Evolutionary conservation across 306 rosid genomes (phyloP), one percentile per base, ranked within the genome.

Genomic region (Herpetospermum pedunculosum): DNA sequence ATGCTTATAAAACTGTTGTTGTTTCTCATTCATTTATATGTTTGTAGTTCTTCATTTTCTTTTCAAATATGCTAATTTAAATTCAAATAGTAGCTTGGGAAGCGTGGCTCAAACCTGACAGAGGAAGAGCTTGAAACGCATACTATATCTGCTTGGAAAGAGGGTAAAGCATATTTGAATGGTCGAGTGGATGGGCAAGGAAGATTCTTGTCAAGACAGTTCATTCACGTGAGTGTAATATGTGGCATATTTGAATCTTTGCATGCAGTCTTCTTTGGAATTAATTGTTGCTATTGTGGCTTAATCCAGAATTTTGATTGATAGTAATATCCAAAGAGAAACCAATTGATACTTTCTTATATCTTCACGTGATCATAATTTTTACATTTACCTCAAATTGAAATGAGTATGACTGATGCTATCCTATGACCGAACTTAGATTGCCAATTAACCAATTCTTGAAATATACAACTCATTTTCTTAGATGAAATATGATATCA

Each of bases 121-220:
- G 96, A 95, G 77, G 97, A 95, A 81, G 99, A 95, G 84, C 99
- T 95, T 78, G 99, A 95, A 86, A 91, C 99, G 43, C 99, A 94
- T 82, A 88, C 96, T 19, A 88, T 94, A 84, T 86, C 97, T 29
- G 97, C 99, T 78, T 94, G 99, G 99, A 94, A 94, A 85, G 96
- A 87, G 76, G 97, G 92, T 76, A 94, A 94, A 75, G 85, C 86
- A 32, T 87, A 88, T 86, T 82, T 90, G 37, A 86, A 79, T 53
- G 87, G 89, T 63, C 90, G 85, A 76, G 83, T 85, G 74, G 89
- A 87, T 82, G 87, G 82, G 28, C 91, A 75, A 37, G 90, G 97
- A 81, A 83, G 91, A 77, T 76, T 81, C 37, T 72, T 81, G 79
- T 75, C 91, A 5, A 86, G 92, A 81, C 85, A 58, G 76, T 86